Evolutionary conservation across 2,329 filamentous ascomycete genomes (phyloP).

Genomic region (Aureobasidium sp.): DNA sequence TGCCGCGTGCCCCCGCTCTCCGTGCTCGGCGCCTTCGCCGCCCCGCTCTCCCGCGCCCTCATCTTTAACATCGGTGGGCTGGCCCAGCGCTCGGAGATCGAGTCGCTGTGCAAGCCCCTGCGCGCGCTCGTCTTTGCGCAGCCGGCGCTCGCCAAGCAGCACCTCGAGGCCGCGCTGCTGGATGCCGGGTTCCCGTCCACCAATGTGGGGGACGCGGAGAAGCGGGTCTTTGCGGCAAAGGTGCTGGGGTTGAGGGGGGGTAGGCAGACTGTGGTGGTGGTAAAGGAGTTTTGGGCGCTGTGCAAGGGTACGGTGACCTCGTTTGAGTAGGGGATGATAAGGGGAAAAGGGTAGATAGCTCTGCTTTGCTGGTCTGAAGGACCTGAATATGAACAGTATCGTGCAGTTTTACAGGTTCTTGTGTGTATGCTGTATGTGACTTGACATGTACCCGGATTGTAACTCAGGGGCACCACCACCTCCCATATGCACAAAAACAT

Average conservation of each 20-base stretch:
- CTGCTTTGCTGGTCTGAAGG: background rate
- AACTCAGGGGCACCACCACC: no score
- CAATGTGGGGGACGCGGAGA: conserved; percentile 52
- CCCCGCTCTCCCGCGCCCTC: conserved; percentile 50
- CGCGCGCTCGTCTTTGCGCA: conserved; percentile 47
- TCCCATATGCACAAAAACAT: background rate
- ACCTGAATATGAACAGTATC: no score
- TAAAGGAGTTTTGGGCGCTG: conserved; percentile 64
- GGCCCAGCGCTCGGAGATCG: conserved; percentile 62
- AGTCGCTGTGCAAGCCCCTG: conserved; percentile 60
- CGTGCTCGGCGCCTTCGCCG: conserved; percentile 52
- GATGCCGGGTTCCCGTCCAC: conserved; percentile 41
- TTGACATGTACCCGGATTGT: background rate
- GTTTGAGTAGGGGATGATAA: background rate
- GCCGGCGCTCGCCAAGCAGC: conserved; percentile 19
- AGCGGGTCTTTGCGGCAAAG: conserved; percentile 56
- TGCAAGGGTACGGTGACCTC: conserved; percentile 41
- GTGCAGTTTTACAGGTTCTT: background rate
- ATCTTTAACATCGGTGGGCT: conserved; percentile 59
- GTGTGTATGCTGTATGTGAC: background rate
- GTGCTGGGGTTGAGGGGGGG: conserved; percentile 57
- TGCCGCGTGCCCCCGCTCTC: background rate
- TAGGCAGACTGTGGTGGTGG: conserved; percentile 55
- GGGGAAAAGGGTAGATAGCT: background rate
- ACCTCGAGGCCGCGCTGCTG: conserved; percentile 50